Percentiles rank a stretch among this genome's conserved stretches.
phyloP scores from a whole-genome alignment of 169 alveolate genomes.

The Plasmodium berghei region DNA sequence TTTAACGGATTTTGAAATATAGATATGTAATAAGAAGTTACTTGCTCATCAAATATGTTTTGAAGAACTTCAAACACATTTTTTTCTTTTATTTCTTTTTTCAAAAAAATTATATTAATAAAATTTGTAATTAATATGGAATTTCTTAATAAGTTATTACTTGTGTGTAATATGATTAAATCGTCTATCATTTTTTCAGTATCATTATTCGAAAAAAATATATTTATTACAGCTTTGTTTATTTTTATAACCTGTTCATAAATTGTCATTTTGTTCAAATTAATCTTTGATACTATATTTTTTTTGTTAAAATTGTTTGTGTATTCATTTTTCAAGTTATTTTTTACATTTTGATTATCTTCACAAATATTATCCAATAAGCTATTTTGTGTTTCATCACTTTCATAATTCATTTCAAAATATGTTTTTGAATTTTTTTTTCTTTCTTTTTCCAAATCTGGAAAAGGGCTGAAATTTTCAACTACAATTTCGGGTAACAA shows the following conservation, averaged over 20 bases:
- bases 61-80: constrained; percentile 26
- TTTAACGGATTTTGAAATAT: constrained; percentile 67
- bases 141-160: constrained; percentile 10
- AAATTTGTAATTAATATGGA: constrained; percentile 28
- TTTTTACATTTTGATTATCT: no score
- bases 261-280: not conserved
- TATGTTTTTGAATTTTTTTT: not conserved
- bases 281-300: not conserved
- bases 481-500: constrained; percentile 57
- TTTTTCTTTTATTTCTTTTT: not conserved
- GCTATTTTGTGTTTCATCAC: not conserved
- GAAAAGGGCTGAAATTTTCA: constrained; percentile 10
- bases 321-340: no score
- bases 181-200: not conserved
- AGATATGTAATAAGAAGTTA: constrained; percentile 52
- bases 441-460: not conserved
- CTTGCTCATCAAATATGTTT: constrained; percentile 23
- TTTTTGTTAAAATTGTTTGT: no score
- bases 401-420: not conserved
- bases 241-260: constrained; percentile 38
- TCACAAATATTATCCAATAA: no score
- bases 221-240: not conserved
- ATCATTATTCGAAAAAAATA: constrained; percentile 14
- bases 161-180: constrained; percentile 9
- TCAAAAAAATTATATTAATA: constrained; percentile 20